Evolutionary conservation across 78 protist genomes (phyloP).

Genomic region (Speleostelium caveatum): DNA sequence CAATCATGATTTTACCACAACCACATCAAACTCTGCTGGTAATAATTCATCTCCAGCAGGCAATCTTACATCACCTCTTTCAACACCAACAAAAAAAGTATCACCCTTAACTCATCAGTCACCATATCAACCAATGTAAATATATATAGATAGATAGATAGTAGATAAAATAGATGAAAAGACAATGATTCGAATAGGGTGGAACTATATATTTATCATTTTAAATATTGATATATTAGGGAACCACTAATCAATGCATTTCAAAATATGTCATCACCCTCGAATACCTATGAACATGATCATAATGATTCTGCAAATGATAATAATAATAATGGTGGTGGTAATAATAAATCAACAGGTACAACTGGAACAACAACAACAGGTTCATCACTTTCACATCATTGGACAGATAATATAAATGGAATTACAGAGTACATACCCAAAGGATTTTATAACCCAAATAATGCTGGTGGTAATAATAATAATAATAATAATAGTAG

Average conservation of each 20-base stretch:
- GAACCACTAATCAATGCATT: not conserved
- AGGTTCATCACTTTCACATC: conserved; percentile 4
- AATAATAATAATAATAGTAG: not conserved
- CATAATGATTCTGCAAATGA: not conserved
- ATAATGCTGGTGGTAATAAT: not conserved
- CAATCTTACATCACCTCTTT: not conserved
- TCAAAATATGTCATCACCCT: not conserved
- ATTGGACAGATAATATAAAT: conserved; percentile 25
- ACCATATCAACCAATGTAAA: not conserved
- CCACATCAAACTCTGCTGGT: not conserved
- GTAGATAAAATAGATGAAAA: not conserved
- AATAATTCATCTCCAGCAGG: not conserved
- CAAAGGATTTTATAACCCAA: not conserved
- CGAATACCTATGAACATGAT: not conserved
- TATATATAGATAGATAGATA: not conserved
- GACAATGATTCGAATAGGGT: too few species aligned
- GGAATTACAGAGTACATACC: conserved; percentile 31
- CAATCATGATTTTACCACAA: not conserved
- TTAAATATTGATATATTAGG: not conserved
- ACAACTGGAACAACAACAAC: not conserved
- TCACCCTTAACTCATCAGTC: not conserved
- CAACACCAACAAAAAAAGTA: not conserved
- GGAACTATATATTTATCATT: too few species aligned
- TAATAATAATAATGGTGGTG: not conserved
- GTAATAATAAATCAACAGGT: conserved; percentile 2